Evolutionary conservation across 2,329 filamentous ascomycete species (phyloP).

Genomic region (Ascocoryne sarcoides): DNA sequence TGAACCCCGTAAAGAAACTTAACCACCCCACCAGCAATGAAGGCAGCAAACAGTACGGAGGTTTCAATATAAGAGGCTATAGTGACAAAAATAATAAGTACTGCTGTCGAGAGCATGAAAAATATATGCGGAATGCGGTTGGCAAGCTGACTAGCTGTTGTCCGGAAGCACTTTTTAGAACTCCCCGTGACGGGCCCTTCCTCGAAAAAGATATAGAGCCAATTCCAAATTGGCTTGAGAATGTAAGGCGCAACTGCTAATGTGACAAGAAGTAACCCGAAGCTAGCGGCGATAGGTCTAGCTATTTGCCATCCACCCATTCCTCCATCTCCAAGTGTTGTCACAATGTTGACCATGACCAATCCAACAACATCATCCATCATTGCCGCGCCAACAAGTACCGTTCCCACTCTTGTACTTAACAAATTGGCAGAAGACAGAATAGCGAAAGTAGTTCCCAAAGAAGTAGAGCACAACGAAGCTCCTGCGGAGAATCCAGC

Average conservation of each 20-base stretch:
- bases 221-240: constrained; percentile 12
- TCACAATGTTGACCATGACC: constrained; percentile 69
- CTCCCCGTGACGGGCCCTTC: not conserved
- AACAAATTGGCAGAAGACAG: constrained; percentile 50
- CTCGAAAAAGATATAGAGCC: not conserved
- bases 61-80: constrained; percentile 36
- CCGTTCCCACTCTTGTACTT: constrained; percentile 46
- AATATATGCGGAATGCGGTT: not conserved
- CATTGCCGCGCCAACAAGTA: constrained; percentile 67
- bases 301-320: constrained; percentile 12
- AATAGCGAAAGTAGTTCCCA: constrained; percentile 63
- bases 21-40: constrained; percentile 36
- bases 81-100: constrained; percentile 17
- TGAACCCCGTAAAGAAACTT: constrained; percentile 3
- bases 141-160: too few species aligned
- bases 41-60: constrained; percentile 42
- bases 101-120: constrained; percentile 14
- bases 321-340: constrained; percentile 43
- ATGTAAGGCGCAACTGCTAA: constrained; percentile 9
- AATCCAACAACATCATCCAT: constrained; percentile 74
- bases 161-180: not conserved
- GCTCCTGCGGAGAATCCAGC: constrained; percentile 62
- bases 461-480: constrained; percentile 63
- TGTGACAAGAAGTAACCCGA: constrained; percentile 17
- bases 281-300: constrained; percentile 17